Base-by-base conservation (phyloP, 768 basidiomycete genomes). In the Termitomyces sp. region DNA sequence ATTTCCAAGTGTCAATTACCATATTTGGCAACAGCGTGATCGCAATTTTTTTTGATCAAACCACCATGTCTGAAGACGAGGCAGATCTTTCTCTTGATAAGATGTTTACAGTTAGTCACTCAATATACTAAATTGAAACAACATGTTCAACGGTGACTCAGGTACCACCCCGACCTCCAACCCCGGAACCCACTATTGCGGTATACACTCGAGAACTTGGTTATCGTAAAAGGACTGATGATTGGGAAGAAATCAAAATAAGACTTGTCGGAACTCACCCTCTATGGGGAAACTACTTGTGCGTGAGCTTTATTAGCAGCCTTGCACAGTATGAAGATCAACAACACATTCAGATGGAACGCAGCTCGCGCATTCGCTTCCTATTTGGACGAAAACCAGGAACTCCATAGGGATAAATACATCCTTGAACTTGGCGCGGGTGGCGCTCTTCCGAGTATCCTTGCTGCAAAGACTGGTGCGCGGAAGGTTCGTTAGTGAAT, bases 401-500 rank as follows among this genome's bases (percentile, higher is more conserved):
- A 76, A 1, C 62, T 87, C 0, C 85, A 82, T 46, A 74, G 71
- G 36, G 71, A 68, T 49, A 61, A 63, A 8, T 70, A 65, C 26
- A 84, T 98, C 0, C 76, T 98, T 1, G 97, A 99, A 69, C 82
- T 98, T 0, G 97, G 97, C 0, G 97, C 97, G 0, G 97, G 94
- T 0, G 95, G 92, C 1, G 96, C 87, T 2, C 75, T 98, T 6
- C 97, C 97, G 0, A 85, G 90, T 3, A 76, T 99, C 7, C 81
- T 95, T 2, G 76, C 87, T 0, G 83, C 79, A 0, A 80, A 86
- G 41, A 86, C 85, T 57, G 88, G 87, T 0, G 93, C 94, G 0
- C 65, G 69, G 41, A 82, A 81, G 66, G 94, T 91, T 20, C n/a
- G 76, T 65, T 41, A 3, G 0, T 38, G 41, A 32, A 24, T 6